Evolutionary conservation across 805 yeast genomes (phyloP), one percentile per base, ranked within the genome.

Genomic region (Zygosaccharomyces lentus): DNA sequence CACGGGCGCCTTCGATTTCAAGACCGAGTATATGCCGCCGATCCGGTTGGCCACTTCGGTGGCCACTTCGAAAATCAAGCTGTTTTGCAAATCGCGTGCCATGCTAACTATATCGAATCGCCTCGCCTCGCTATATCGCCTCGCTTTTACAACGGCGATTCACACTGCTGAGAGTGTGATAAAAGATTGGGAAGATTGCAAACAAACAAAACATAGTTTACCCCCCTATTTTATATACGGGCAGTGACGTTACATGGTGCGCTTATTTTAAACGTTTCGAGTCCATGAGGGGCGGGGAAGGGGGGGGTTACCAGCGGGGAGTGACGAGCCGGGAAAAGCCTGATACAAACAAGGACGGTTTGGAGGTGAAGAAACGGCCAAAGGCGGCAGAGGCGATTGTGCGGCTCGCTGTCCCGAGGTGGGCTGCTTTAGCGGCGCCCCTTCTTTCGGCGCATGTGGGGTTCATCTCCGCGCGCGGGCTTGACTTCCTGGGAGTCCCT

Each of bases 11-110:
- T 91, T 91, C 9, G 96, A 87, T 66, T 93, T 93, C 61, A 91
- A 76, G 43, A 91, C 99, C 6, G 98, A 90, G 71, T 91, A 91
- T 65, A 91, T 91, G 30, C 99, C 99, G 41, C 99, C 99, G 17
- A 91, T 98, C 59, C 95, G 76, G 72, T 93, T 90, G 59, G 98
- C 98, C 42, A 91, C 97, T 66, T 91, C 99, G 1, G 99, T 91
- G 51, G 98, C 96, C 37, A 87, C 84, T 71, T 91, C 99, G 61
- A 91, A 89, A 41, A 93, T 76, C 45, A 90, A 73, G 64, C 88
- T 96, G 65, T 87, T 83, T 58, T 84, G 80, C 51, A 91, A 82
- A 72, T 88, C 96, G 69, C 98, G 79, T 25, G 84, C 71, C 88
- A 84, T 84, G 5, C 15, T 17, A 19, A 19, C 21, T 19, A 19